Conservation (phyloP, 2,329 filamentous ascomycete genomes). For the Aspergillus sp. region DNA sequence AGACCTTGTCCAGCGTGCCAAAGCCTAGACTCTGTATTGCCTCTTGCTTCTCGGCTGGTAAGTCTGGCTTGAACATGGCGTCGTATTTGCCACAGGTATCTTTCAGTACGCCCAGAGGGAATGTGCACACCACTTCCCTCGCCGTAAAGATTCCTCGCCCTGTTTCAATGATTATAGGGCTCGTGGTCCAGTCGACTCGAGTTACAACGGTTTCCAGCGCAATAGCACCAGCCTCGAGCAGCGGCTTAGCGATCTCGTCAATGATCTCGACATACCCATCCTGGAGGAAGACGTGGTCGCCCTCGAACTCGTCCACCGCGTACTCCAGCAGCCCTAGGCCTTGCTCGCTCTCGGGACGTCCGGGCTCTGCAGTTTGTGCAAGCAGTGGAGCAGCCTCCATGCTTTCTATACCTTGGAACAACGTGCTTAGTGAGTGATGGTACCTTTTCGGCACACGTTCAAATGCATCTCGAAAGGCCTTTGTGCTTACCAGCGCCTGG, state of each 20-base stretch:
- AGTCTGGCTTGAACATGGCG: not conserved
- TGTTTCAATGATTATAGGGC: not conserved
- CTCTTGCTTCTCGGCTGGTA: not conserved
- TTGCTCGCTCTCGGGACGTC: not conserved
- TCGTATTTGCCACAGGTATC: not conserved
- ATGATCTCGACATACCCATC: not conserved
- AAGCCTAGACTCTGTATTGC: not conserved
- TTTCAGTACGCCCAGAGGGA: not conserved
- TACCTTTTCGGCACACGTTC: not conserved
- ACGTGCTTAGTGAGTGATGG: not conserved
- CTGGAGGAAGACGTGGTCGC: not conserved
- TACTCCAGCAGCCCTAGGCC: not conserved
- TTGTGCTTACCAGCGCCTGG: not conserved
- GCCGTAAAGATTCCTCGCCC: not conserved
- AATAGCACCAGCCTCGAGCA: not conserved
- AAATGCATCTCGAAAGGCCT: not conserved
- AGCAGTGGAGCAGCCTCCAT: not conserved
- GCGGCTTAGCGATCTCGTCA: not conserved
- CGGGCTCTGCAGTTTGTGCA: not conserved
- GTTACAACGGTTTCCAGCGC: not conserved
- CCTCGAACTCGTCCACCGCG: not conserved
- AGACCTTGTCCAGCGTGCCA: not conserved
- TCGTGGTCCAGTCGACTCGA: not conserved
- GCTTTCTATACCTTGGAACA: not conserved
- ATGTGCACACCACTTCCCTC: not conserved